Base-by-base conservation (phyloP, 2,329 filamentous ascomycete species). In the Chaetomium olivaceum region DNA sequence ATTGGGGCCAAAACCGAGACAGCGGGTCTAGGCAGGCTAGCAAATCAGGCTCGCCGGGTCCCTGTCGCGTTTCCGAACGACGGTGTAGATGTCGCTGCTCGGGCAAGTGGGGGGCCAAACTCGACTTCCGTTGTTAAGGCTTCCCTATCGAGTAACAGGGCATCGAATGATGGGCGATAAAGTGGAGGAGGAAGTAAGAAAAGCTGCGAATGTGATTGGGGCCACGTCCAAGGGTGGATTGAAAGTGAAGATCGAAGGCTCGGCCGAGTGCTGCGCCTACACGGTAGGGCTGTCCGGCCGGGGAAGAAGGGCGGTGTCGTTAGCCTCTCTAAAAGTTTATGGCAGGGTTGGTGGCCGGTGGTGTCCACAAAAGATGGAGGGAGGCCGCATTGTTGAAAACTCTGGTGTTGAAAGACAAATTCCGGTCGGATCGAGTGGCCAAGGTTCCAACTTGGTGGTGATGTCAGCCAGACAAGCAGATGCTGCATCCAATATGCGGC, bases 391-490 rank as follows among this genome's bases (percentile, higher is more conserved):
- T 11, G 39, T 64, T 25, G 29, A 27, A 36, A 50, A n/a, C 12
- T 51, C 14, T 58, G 39, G 23, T 51, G 25, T 43, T 27, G 43
- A 14, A 31, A 50, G 27, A 11, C 21, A 36, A 19, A 46, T 12
- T 11, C 39, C 19, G 36, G 9, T 29, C 25, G 14, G 27, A 19
- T 8, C 8, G 16, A 21, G 39, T 31, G 39, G 23, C 61, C 27
- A 36, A 51, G 23, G 12, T 29, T 29, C 48, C 5, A 29, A n/a
- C 39, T 43, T 43, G 3, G 16, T 43, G 39, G n/a, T 66, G 64
- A 66, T 66, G 64, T 66, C 64, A 66, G 51, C 61, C 61, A 58
- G 33, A 46, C 25, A 33, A n/a, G 43, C 39, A 7, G 62, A 52
- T 48, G 60, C 51, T 8, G 16, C 33, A 25, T 33, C 2, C 19